Evolutionary conservation across 2,329 filamentous ascomycete species (phyloP).

Genomic region (Diplodia mutila): DNA sequence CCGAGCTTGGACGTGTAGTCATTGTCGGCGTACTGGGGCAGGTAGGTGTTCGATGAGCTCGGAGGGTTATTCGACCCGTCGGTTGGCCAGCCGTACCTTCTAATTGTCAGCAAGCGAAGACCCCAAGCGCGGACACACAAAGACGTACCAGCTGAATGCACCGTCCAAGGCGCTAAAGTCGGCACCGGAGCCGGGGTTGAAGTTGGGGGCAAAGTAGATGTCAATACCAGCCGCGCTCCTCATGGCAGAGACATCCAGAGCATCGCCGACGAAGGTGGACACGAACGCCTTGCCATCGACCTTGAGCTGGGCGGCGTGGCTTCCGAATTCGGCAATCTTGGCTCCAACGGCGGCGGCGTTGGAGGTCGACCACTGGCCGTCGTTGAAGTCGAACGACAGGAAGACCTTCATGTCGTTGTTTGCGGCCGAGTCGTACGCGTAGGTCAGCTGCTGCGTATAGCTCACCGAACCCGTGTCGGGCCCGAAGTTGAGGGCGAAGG

Average conservation of each 20-base stretch:
- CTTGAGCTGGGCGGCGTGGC: constrained; percentile 32
- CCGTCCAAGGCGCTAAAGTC: constrained; percentile 32
- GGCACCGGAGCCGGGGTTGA: constrained; percentile 29
- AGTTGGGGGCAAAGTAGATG: constrained; percentile 38
- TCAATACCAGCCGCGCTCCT: constrained; percentile 33
- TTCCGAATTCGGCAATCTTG: constrained; percentile 32
- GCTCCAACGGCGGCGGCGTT: constrained; percentile 30
- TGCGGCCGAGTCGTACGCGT: constrained; percentile 35
- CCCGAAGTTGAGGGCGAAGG: constrained; percentile 40
- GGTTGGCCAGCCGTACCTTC: constrained; percentile 31
- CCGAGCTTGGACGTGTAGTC: constrained; percentile 33
- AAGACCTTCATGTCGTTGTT: constrained; percentile 36
- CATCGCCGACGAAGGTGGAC: constrained; percentile 36
- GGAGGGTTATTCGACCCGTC: constrained; percentile 36
- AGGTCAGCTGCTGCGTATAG: constrained; percentile 33
- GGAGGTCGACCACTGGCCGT: constrained; percentile 28
- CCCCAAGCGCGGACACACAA: constrained; percentile 22
- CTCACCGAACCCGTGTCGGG: constrained; percentile 26
- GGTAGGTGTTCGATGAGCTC: constrained; percentile 30
- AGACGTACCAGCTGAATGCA: constrained; percentile 37
- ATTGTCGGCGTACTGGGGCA: constrained; percentile 32
- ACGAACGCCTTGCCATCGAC: constrained; percentile 37
- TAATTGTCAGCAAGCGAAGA: not conserved
- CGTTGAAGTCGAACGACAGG: constrained; percentile 37
- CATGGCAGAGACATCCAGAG: constrained; percentile 30